Percentiles rank a stretch among this genome's conserved stretches.
These are phyloP conservation scores for Lactarius hengduanensis DNA, from an alignment of 768 basidiomycete species.

Conservation along the genomic window DNA sequence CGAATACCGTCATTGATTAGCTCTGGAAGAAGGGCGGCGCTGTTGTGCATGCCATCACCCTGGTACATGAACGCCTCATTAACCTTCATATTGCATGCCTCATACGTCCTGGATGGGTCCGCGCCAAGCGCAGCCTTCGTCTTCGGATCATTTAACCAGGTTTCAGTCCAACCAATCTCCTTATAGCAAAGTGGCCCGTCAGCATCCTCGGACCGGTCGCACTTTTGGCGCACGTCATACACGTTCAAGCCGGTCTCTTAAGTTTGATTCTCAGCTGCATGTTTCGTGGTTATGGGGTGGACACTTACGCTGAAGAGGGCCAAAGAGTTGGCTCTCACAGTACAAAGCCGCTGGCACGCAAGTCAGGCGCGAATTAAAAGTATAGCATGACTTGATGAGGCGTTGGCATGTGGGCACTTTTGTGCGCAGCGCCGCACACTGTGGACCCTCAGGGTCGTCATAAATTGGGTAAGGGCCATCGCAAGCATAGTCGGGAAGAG, in stretches of 20 bases:
- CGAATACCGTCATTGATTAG: constrained; percentile 81
- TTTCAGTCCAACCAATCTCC: constrained; percentile 88
- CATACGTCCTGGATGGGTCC: constrained; percentile 54
- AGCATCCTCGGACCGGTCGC: constrained; percentile 70
- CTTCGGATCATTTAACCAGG: constrained; percentile 76
- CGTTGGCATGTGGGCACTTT: constrained; percentile 54
- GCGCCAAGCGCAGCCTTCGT: constrained; percentile 79
- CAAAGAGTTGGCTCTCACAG: constrained; percentile 73
- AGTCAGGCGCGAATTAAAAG: constrained; percentile 42
- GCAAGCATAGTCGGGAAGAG: constrained; percentile 81
- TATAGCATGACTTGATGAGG: constrained; percentile 52
- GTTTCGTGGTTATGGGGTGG: no score
- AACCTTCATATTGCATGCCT: constrained; percentile 74
- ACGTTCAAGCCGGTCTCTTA: constrained; percentile 76
- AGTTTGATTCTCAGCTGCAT: constrained; percentile 3
- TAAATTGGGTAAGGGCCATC: constrained; percentile 81
- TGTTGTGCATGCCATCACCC: constrained; percentile 87
- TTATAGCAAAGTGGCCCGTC: constrained; percentile 60
- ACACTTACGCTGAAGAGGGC: constrained; percentile 66
- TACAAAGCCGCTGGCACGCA: constrained; percentile 67
- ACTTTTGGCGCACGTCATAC: constrained; percentile 80
- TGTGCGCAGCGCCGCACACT: constrained; percentile 44
- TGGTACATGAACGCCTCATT: constrained; percentile 78
- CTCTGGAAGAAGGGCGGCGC: constrained; percentile 72
- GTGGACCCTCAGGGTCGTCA: constrained; percentile 50